phyloP scores from a whole-genome alignment of 2,329 filamentous ascomycete genomes.

The Xylariaceae sp. region DNA sequence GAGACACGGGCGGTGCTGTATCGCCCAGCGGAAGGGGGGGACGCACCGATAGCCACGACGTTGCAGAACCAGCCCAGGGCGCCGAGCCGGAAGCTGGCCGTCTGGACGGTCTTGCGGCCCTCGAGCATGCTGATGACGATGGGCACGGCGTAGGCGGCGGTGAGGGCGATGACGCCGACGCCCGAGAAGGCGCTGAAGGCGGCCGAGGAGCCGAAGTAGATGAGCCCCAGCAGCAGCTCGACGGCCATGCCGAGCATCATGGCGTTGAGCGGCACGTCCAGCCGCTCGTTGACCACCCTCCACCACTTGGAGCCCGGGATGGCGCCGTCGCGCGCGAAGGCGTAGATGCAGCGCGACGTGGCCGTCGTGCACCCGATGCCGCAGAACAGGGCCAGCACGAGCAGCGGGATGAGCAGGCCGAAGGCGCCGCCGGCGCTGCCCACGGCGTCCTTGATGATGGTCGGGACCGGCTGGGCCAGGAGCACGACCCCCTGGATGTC shows the following conservation, averaged over 20 bases:
- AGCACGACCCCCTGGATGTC: constrained; percentile 47
- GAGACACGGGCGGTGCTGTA: constrained; percentile 2
- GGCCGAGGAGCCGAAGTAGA: constrained; percentile 61
- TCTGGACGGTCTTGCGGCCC: constrained; percentile 50
- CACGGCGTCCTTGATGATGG: constrained; percentile 55
- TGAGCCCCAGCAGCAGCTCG: constrained; percentile 54
- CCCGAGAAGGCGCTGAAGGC: constrained; percentile 69
- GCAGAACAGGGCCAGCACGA: constrained; percentile 59
- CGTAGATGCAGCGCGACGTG: constrained; percentile 59
- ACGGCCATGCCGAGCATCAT: constrained; percentile 65
- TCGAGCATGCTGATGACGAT: constrained; percentile 56
- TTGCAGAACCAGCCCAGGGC: constrained; percentile 55
- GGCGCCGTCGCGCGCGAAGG: constrained; percentile 63
- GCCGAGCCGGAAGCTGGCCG: constrained; percentile 55
- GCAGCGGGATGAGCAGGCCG: constrained; percentile 54
- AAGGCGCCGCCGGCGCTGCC: constrained; percentile 55
- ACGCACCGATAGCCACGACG: constrained; percentile 54
- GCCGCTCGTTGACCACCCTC: constrained; percentile 52
- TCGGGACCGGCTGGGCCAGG: constrained; percentile 55
- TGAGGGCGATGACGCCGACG: constrained; percentile 62
- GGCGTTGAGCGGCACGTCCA: constrained; percentile 61
- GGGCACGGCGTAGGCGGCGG: constrained; percentile 59
- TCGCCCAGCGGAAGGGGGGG: constrained; percentile 2
- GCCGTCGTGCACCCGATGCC: constrained; percentile 64
- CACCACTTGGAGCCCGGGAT: constrained; percentile 56